Percentiles rank a stretch among this genome's conserved stretches.
Evolutionary conservation across 805 yeast species (phyloP).

Genomic region (Metschnikowia baotianmanensis): DNA sequence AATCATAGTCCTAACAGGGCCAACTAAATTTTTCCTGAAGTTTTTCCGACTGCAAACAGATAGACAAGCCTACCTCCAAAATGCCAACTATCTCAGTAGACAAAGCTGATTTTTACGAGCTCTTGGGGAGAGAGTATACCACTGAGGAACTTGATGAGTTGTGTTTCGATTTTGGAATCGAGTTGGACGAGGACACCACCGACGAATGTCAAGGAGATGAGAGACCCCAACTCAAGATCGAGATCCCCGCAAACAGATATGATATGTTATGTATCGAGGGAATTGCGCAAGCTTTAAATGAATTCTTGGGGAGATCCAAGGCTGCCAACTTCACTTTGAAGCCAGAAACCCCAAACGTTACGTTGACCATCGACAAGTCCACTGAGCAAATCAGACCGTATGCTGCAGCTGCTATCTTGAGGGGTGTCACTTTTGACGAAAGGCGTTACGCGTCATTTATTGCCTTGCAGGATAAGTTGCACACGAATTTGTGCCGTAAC

Average conservation of each 20-base stretch:
- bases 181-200: constrained; percentile 95
- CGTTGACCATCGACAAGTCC: constrained; percentile 72
- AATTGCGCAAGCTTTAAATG: constrained; percentile 90
- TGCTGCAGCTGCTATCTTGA: constrained; percentile 92
- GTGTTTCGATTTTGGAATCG: constrained; percentile 96
- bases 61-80: constrained; percentile 9
- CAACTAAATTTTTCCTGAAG: constrained; percentile 15
- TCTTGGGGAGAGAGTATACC: constrained; percentile 60
- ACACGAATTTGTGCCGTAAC: constrained; percentile 92
- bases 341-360: constrained; percentile 57
- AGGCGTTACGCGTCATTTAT: constrained; percentile 92
- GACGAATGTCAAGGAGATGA: constrained; percentile 69
- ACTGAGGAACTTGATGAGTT: constrained; percentile 94
- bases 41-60: constrained; percentile 4
- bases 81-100: constrained; percentile 99
- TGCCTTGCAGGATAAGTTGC: constrained; percentile 93
- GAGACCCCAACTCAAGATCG: constrained; percentile 96
- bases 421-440: constrained; percentile 77
- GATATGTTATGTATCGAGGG: constrained; percentile 99
- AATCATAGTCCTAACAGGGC: constrained; percentile 13
- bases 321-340: constrained; percentile 68
- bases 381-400: constrained; percentile 80
- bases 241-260: constrained; percentile 97
- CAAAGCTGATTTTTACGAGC: constrained; percentile 83
- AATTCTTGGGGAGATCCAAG: constrained; percentile 68